phyloP scores from a whole-genome alignment of 495 filamentous ascomycete species.

The Haplographium delicatum region DNA sequence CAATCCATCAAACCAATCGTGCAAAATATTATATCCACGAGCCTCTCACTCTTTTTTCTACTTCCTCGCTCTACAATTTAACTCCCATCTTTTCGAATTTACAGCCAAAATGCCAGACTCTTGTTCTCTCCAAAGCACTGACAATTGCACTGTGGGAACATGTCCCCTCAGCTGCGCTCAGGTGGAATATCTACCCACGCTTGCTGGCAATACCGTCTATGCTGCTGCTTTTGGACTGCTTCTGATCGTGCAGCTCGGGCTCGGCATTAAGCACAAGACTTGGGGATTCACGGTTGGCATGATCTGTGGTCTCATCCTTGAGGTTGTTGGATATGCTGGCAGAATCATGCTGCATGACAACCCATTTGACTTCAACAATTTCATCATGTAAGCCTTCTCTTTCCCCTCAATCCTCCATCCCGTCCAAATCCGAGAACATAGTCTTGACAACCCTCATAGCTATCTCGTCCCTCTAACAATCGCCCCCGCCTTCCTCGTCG shows the following conservation, averaged over 20 bases:
- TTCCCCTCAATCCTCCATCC: slow-evolving; percentile 5
- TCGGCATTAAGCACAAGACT: slow-evolving; percentile 15
- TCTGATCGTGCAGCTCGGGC: slow-evolving; percentile 17
- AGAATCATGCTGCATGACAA: slow-evolving; percentile 32
- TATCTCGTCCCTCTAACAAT: slow-evolving; percentile 5
- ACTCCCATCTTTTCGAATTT: slow-evolving; percentile 6
- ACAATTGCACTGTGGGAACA: slow-evolving; percentile 4
- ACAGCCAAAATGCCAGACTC: slow-evolving; percentile 11
- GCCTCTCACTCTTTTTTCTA: slow-evolving; percentile 2
- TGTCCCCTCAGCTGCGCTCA: slow-evolving; percentile 14
- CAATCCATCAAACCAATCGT: slow-evolving; percentile 7
- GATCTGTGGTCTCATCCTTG: slow-evolving; percentile 32
- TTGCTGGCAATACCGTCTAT: slow-evolving; percentile 27
- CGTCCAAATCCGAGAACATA: slow-evolving; percentile 6
- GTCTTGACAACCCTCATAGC: slow-evolving; percentile 26
- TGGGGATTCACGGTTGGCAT: slow-evolving; percentile 34
- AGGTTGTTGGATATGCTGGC: slow-evolving; percentile 36
- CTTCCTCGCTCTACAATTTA: slow-evolving; percentile 3
- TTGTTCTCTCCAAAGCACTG: slow-evolving; percentile 9
- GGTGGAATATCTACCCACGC: slow-evolving; percentile 23
- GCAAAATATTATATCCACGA: slow-evolving; percentile 11
- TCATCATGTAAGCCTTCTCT: slow-evolving; percentile 10
- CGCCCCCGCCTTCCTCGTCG: slow-evolving; percentile 54
- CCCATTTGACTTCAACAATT: slow-evolving; percentile 9
- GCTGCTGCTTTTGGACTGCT: slow-evolving; percentile 22